Evolutionary conservation across 148 eudicot species (phyloP), one percentile per base, ranked within the genome.

Genomic region (Cornus suecica): DNA sequence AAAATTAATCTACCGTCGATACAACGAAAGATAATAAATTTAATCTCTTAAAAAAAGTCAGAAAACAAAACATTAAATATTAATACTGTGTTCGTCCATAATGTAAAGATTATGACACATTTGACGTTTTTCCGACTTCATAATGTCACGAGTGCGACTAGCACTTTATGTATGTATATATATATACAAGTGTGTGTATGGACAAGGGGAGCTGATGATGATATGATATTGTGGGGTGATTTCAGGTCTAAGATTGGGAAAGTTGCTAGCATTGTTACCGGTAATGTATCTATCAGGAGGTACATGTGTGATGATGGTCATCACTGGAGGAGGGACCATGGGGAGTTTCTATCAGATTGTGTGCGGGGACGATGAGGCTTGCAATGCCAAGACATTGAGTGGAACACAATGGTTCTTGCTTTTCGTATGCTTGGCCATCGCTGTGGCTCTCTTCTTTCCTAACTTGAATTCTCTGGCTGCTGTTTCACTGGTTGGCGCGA

Each of bases 231-330:
- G 32, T 8, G 32, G 37, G 11, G 14, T 14, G 22, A 28, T 65
- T 73, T 69, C 76, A 91, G 93, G 96, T 61, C 80, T 66, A 56
- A 91, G 80, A 71, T 37, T 87, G 65, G 96, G 93, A 24, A 91
- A 89, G 69, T 28, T 84, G 63, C 74, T 91, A 22, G 84, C 80
- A 1, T 58, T 91, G 4, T 84, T 89, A 42, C 93, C 96, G 29
- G 79, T 84, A 7, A 76, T 87, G 90, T 91, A 89, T 77, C 83
- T 89, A 69, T 87, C 96, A 26, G 87, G 91, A n/a, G 96, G 91
- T 2, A 80, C 88, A 10, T 91, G 96, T 68, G 81, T 80, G 9
- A 61, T 83, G 74, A 75, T 83, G 28, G 78, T 83, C 11, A 91
- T 89, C 74, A 79, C 34, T 0, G 91, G 90, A 24, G 91, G 90